phyloP scores from a whole-genome alignment of 2,329 filamentous ascomycete species.

The Chaetomium sp. region DNA sequence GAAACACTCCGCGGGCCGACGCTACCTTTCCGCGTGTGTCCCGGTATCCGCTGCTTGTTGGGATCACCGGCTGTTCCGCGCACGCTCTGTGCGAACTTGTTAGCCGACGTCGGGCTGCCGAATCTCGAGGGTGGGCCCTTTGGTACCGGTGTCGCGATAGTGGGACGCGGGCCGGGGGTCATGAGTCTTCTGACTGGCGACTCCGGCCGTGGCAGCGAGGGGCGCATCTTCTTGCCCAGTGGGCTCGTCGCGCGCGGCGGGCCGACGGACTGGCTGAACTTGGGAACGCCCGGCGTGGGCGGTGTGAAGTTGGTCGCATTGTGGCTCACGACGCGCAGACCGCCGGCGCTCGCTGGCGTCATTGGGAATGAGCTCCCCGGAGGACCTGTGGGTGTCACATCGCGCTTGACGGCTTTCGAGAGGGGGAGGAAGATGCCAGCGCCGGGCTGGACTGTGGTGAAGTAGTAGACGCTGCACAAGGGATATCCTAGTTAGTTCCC shows the following conservation, averaged over 20 bases:
- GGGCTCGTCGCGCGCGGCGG: conserved; percentile 68
- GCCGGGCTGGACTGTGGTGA: conserved; percentile 68
- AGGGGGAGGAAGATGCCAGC: conserved; percentile 91
- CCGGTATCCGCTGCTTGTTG: conserved; percentile 42
- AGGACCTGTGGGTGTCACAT: conserved; percentile 41
- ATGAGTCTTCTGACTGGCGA: conserved; percentile 70
- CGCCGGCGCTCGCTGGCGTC: conserved; percentile 54
- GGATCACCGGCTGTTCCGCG: conserved; percentile 56
- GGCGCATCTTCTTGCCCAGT: conserved; percentile 61
- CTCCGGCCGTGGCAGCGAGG: conserved; percentile 79
- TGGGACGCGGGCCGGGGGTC: conserved; percentile 52
- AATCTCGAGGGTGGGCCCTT: conserved; percentile 48
- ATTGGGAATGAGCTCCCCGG: conserved; percentile 51
- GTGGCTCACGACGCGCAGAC: conserved; percentile 48
- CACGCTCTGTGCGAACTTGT: conserved; percentile 58
- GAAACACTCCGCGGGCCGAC: conserved; percentile 53
- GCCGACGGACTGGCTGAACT: conserved; percentile 85
- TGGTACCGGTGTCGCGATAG: conserved; percentile 47
- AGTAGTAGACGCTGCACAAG: conserved; percentile 60
- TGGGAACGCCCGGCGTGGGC: conserved; percentile 59
- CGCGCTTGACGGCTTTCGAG: conserved; percentile 67
- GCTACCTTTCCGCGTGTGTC: conserved; percentile 44
- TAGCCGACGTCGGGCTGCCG: conserved; percentile 52
- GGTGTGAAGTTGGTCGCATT: conserved; percentile 57
- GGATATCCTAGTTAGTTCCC: conserved; percentile 16